Conservation (phyloP, 345 rosid species). For the Lenwebbia sp. region DNA sequence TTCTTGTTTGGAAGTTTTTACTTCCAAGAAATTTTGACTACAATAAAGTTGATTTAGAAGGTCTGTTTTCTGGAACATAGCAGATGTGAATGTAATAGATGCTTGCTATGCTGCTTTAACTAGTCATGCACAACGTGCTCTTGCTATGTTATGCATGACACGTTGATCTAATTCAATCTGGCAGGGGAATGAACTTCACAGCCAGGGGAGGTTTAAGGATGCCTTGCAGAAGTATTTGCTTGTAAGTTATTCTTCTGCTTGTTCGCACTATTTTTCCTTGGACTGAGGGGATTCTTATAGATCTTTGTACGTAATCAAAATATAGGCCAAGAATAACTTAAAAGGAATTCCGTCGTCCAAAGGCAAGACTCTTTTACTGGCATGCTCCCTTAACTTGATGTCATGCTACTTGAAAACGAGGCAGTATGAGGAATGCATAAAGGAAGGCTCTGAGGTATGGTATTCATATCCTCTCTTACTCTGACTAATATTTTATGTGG, state of each 20-base stretch:
- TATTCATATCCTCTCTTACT: background rate
- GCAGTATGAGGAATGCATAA: conserved; percentile 59
- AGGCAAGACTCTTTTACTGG: conserved; percentile 48
- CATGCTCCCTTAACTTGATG: conserved; percentile 92
- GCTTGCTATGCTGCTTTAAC: background rate
- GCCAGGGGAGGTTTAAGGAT: conserved; percentile 53
- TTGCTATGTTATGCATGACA: background rate
- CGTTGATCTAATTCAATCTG: background rate
- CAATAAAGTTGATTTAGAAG: background rate
- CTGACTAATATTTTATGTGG: background rate
- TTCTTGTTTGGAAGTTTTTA: background rate
- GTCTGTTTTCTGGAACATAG: background rate
- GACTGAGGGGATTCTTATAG: background rate
- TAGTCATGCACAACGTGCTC: background rate
- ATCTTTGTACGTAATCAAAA: background rate
- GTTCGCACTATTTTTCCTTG: background rate
- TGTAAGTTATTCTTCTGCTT: conserved; percentile 31
- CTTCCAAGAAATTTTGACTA: background rate
- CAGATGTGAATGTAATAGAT: background rate
- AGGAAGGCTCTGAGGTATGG: conserved; percentile 87
- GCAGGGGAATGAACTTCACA: conserved; percentile 92
- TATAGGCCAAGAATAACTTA: conserved; percentile 80
- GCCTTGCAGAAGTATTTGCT: conserved; percentile 75
- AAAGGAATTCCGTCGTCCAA: conserved; percentile 54
- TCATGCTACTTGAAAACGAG: conserved; percentile 86